Base-by-base conservation (phyloP, 1,139 yeast genomes). In the Pichia terricola region DNA sequence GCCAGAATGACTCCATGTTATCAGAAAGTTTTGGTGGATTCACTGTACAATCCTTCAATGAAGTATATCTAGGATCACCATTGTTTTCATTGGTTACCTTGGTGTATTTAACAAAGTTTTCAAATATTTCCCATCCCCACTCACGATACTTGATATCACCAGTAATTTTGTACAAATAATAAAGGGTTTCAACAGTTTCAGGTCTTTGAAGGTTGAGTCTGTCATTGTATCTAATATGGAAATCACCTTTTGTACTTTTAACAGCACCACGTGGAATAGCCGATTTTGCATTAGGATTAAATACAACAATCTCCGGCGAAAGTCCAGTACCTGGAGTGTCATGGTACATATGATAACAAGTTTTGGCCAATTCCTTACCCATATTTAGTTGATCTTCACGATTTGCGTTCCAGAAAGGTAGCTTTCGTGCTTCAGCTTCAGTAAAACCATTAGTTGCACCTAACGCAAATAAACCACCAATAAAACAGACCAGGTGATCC, bases 401-500 rank as follows among this genome's bases (percentile, higher is more conserved):
- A 4, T 55, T 52, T 2, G 61, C 53, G 34, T 72, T 64, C 83
- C 83, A 78, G 37, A 50, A 45, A 28, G 59, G 50, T 27, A 62
- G 53, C 27, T 60, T 57, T 43, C 73, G 65, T 5, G 84, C 85
- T 8, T 73, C 75, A 3, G 65, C 66, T 34, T 80, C 60, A 1
- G 78, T 65, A 39, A 68, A 56, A 10, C 97, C 97, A 40, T 74
- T 76, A 3, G 94, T 89, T 22, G 96, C 95, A 30, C 96, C 96
- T 43, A 88, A 66, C 0, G 96, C 95, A 51, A 88, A 73, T 55
- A 85, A 72, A 0, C 96, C 96, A 45, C 96, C 96, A 58, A 86
- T 79, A 65, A 87, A 88, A 62, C 97, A 89, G 26, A 87, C 96
- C 51, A 87, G 69, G 63, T 89, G 96, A 60, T 89, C 97, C 96